Conservation (phyloP, 805 yeast genomes). For the Metschnikowia bowlesiae region DNA sequence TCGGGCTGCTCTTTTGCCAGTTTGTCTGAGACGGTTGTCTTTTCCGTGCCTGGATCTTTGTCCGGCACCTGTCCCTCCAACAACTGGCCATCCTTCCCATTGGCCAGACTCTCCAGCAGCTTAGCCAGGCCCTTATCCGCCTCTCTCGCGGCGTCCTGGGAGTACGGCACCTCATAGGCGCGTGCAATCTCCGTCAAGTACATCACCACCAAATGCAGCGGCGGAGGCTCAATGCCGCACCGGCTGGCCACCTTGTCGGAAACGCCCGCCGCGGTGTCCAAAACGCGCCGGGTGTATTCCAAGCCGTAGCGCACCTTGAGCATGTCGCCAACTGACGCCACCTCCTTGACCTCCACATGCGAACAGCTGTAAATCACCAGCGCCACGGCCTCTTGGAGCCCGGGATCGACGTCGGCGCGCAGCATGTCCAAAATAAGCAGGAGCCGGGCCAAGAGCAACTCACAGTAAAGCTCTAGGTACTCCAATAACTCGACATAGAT, state of each 20-base stretch:
- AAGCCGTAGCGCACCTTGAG: slow-evolving; percentile 60
- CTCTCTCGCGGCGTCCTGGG: slow-evolving; percentile 35
- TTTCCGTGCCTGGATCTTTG: no score
- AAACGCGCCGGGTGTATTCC: slow-evolving; percentile 56
- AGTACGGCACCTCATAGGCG: slow-evolving; percentile 72
- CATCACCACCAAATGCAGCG: slow-evolving; percentile 56
- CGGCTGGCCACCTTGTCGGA: slow-evolving; percentile 65
- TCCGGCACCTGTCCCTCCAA: not conserved
- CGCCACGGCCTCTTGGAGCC: slow-evolving; percentile 72
- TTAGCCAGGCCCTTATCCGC: slow-evolving; percentile 7
- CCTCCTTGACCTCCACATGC: slow-evolving; percentile 72
- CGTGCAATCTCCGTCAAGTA: slow-evolving; percentile 77
- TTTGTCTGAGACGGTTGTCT: no score
- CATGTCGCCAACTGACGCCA: slow-evolving; percentile 56
- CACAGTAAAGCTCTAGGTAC: slow-evolving; percentile 76
- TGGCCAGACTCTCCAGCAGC: slow-evolving; percentile 12
- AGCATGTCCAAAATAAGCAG: slow-evolving; percentile 48
- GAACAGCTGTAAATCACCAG: slow-evolving; percentile 66
- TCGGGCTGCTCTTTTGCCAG: no score
- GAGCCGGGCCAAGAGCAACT: slow-evolving; percentile 70
- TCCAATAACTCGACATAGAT: slow-evolving; percentile 75
- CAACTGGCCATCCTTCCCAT: slow-evolving; percentile 15
- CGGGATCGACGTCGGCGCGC: slow-evolving; percentile 46
- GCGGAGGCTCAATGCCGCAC: slow-evolving; percentile 66
- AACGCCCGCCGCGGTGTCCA: slow-evolving; percentile 47